Percentiles rank a stretch among this genome's conserved stretches.
Evolutionary conservation across 305 asterid genomes (phyloP).

Genomic region (Petunia hybrid): DNA sequence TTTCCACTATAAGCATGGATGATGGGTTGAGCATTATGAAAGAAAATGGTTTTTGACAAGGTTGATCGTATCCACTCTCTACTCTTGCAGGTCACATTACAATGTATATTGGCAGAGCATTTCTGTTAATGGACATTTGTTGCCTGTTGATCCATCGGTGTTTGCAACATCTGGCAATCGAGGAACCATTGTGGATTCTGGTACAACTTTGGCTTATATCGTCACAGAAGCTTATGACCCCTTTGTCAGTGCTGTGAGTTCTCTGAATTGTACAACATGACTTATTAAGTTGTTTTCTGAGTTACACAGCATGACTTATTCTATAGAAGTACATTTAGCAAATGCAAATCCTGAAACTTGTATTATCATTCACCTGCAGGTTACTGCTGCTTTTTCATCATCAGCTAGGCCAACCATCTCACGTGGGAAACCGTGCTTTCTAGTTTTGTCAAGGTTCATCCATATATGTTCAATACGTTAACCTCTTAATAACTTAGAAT

Average conservation of each 20-base stretch:
- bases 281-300: no score
- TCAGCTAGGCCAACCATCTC: conserved; percentile 57
- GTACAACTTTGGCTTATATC: conserved; percentile 94
- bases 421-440: conserved; percentile 71
- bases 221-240: conserved; percentile 91
- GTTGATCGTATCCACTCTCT: neutral
- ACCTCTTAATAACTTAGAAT: neutral
- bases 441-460: conserved; percentile 60
- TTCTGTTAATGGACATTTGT: conserved; percentile 81
- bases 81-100: conserved; percentile 79
- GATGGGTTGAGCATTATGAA: neutral
- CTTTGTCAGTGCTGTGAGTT: conserved; percentile 83
- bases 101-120: conserved; percentile 87
- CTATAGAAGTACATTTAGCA: no score
- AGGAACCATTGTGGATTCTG: conserved; percentile 95
- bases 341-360: conserved; percentile 1
- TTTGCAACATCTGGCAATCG: conserved; percentile 78
- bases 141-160: conserved; percentile 81
- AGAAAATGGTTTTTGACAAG: neutral
- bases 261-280: no score
- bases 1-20: no score
- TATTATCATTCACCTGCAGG: conserved; percentile 52
- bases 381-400: conserved; percentile 70
- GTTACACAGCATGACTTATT: no score
- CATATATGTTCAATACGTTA: conserved; percentile 8